These are phyloP conservation scores for Erigeron canadensis DNA, from an alignment of 129 eudicot species.

Conservation along the genomic window DNA sequence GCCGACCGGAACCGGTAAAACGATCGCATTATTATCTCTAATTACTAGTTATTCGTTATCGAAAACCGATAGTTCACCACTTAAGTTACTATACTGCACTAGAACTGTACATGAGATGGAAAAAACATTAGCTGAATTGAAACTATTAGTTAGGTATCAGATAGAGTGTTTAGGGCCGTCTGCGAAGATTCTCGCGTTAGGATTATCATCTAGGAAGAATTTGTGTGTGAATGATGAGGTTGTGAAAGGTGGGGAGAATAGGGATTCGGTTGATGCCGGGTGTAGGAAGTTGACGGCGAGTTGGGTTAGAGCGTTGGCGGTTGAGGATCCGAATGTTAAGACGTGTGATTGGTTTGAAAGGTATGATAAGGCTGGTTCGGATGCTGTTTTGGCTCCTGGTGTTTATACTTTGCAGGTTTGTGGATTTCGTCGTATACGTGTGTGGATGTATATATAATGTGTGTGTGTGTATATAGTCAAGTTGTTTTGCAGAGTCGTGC, in stretches of 20 bases:
- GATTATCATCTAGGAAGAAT: slow-evolving; percentile 89
- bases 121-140: slow-evolving; percentile 89
- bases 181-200: slow-evolving; percentile 74
- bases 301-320: slow-evolving; percentile 75
- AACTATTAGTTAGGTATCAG: slow-evolving; percentile 62
- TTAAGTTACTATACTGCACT: slow-evolving; percentile 85
- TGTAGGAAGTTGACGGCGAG: slow-evolving; percentile 92
- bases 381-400: slow-evolving; percentile 78
- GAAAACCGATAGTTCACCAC: slow-evolving; percentile 60
- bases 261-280: slow-evolving; percentile 95
- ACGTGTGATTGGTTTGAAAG: slow-evolving; percentile 64
- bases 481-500: neutral
- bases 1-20: slow-evolving; percentile 99
- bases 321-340: slow-evolving; percentile 48
- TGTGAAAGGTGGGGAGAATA: slow-evolving; percentile 61
- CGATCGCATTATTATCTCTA: slow-evolving; percentile 82
- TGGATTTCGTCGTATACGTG: neutral
- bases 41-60: slow-evolving; percentile 86
- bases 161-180: slow-evolving; percentile 53
- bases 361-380: slow-evolving; percentile 62
- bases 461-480: neutral
- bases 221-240: slow-evolving; percentile 71
- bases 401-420: slow-evolving; percentile 84
- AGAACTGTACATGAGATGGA: slow-evolving; percentile 99
- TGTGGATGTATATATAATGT: neutral